Percentiles rank a stretch among this genome's conserved stretches.
phyloP scores from a whole-genome alignment of 163 green algal genomes.

The Trebouxiophyceae sp. region DNA sequence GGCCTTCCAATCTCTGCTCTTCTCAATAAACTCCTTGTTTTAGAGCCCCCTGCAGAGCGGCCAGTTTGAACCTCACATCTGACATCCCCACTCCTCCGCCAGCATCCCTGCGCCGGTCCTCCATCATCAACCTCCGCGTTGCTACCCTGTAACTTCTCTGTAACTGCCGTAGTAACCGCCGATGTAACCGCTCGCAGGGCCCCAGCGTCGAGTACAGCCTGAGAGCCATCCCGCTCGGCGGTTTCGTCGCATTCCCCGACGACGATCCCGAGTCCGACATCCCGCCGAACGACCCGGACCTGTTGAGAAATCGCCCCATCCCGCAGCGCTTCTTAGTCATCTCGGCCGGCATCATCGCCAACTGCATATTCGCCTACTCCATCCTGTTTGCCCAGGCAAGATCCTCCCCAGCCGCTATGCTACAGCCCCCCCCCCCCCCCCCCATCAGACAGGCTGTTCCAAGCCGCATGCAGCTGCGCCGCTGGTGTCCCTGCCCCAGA shows the following conservation, averaged over 20 bases:
- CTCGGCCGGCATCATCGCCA: slow-evolving; percentile 82
- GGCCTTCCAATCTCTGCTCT: too few species aligned
- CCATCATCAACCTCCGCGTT: too few species aligned
- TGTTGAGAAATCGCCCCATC: slow-evolving; percentile 84
- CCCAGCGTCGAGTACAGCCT: slow-evolving; percentile 91
- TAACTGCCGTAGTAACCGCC: too few species aligned
- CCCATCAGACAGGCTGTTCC: slow-evolving; percentile 51
- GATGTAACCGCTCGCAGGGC: slow-evolving; percentile 32
- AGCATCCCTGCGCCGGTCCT: too few species aligned
- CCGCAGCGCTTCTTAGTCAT: slow-evolving; percentile 63
- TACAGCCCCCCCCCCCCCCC: slow-evolving; percentile 58
- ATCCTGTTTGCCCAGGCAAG: slow-evolving; percentile 78
- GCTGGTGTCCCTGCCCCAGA: slow-evolving; percentile 64
- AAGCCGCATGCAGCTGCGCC: slow-evolving; percentile 43
- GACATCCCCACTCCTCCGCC: too few species aligned
- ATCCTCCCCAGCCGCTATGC: slow-evolving; percentile 71
- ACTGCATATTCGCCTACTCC: slow-evolving; percentile 82
- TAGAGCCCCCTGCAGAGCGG: too few species aligned
- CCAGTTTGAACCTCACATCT: too few species aligned
- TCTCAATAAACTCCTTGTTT: too few species aligned
- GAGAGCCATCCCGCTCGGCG: slow-evolving; percentile 85
- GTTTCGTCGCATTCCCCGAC: slow-evolving; percentile 96
- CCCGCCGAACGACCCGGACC: slow-evolving; percentile 59
- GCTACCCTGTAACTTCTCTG: too few species aligned
- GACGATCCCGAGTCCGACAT: slow-evolving; percentile 61